These are phyloP conservation scores for Fusarium domesticum DNA, from an alignment of 2,329 filamentous ascomycete species.

Conservation along the genomic window DNA sequence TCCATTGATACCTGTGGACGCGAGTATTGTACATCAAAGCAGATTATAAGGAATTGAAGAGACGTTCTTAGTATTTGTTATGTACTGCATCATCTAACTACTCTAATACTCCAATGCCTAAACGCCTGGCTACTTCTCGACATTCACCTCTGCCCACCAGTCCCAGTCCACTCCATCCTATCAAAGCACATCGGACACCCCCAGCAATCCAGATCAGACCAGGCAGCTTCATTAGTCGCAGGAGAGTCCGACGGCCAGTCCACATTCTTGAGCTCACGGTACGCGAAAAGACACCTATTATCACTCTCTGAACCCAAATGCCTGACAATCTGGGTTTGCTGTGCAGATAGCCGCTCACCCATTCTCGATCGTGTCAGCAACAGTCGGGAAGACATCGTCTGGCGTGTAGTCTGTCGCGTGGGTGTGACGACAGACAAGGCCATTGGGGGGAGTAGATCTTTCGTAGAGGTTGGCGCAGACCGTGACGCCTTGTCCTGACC, in stretches of 20 bases:
- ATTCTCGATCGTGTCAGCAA: neutral
- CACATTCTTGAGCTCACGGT: neutral
- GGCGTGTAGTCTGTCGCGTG: neutral
- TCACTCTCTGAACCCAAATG: neutral
- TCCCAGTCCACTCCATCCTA: conserved; percentile 1
- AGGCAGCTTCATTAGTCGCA: neutral
- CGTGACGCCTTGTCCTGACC: neutral
- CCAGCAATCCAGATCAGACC: neutral
- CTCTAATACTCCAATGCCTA: no score
- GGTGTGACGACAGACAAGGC: neutral
- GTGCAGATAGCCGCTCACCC: neutral
- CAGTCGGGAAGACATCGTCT: neutral
- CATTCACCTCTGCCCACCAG: neutral
- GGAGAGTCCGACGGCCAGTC: neutral
- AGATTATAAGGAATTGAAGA: no score
- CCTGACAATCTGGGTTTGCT: neutral
- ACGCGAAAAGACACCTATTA: neutral
- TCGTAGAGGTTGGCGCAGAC: neutral
- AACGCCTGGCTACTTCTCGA: no score
- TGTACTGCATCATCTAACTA: no score
- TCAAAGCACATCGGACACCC: neutral
- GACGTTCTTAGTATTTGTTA: no score
- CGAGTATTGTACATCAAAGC: no score
- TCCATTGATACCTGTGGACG: conserved; percentile 12
- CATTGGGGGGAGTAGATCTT: neutral